A percentile compares a stretch with the other conserved stretches of the same genome.
Conservation (phyloP, 805 yeast species). For the Priceomyces haplophilus region DNA sequence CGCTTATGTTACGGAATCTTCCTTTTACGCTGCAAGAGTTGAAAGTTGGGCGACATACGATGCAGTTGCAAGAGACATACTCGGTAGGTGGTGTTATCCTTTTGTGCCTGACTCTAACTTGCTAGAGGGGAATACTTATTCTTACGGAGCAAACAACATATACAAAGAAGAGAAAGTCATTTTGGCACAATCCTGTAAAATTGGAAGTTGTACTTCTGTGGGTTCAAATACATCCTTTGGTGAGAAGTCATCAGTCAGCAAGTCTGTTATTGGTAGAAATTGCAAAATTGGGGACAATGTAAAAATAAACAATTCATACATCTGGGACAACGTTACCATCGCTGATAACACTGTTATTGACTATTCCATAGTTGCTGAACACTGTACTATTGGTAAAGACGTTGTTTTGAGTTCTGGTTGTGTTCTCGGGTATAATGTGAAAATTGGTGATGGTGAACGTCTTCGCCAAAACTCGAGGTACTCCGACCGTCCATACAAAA, state of each 20-base stretch:
- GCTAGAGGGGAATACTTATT: constrained; percentile 65
- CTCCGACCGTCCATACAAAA: constrained; percentile 45
- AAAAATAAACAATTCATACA: constrained; percentile 65
- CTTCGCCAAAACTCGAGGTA: constrained; percentile 53
- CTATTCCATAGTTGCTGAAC: constrained; percentile 69
- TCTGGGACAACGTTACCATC: constrained; percentile 81
- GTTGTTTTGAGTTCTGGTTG: constrained; percentile 63
- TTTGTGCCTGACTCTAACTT: constrained; percentile 83
- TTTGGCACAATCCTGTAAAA: constrained; percentile 87
- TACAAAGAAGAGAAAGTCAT: constrained; percentile 89
- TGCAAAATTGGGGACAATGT: constrained; percentile 83
- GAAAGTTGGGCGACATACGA: constrained; percentile 92
- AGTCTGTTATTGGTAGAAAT: constrained; percentile 80
- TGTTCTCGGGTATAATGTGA: constrained; percentile 74
- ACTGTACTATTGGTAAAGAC: constrained; percentile 52
- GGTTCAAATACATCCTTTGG: constrained; percentile 79
- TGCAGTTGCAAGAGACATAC: constrained; percentile 83
- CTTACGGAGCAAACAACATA: constrained; percentile 79
- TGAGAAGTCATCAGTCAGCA: constrained; percentile 61
- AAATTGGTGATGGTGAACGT: constrained; percentile 51
- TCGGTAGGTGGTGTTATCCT: constrained; percentile 92
- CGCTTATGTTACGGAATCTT: constrained; percentile 74
- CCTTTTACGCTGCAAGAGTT: constrained; percentile 88
- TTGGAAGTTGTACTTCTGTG: constrained; percentile 76
- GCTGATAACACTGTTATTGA: constrained; percentile 59